Base-by-base conservation (phyloP, 148 eudicot genomes). In the Suaeda aralocaspica region DNA sequence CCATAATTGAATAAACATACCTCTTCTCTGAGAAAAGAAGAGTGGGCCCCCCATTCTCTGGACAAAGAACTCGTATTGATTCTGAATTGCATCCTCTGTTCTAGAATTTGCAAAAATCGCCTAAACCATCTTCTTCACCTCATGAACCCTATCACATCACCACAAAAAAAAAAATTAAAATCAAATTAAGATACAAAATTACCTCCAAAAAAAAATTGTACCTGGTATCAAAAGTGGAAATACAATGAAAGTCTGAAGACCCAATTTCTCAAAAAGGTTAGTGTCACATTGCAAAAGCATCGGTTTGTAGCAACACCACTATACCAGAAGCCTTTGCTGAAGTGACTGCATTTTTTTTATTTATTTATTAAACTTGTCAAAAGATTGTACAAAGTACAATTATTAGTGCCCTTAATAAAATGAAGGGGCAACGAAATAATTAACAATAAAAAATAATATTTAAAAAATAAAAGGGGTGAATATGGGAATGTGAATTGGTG, bases 1-100 rank as follows among this genome's bases (percentile, higher is more conserved):
- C n/a, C n/a, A n/a, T n/a, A n/a, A n/a, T n/a, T n/a, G n/a, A 48
- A 31, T 9, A 21, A 26, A 57, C 29, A 66, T 50, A 89, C 97
- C 97, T 84, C 83, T 87, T 83, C 97, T 87, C 78, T 92, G 92
- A 70, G 86, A 80, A 82, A 69, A 92, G 26, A 92, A 77, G 52
- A 90, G 83, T 59, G 98, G 96, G 53, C 98, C 93, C 49, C 97
- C 93, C 98, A 89, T 92, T 82, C 98, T 84, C 56, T 92, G 96
- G 72, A 84, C 91, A 76, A 89, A 92, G 85, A 92, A 92, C 80
- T 92, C 91, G 12, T 89, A 92, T 65, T 92, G 98, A 78, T 92
- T 92, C 83, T 82, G 96, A 78, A 92, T 88, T 6, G 98, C 98
- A 31, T 89, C 98, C 79, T 92, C 98, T 76, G 89, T 92, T 72